A percentile compares a stretch with the other conserved stretches of the same genome.
phyloP scores from a whole-genome alignment of 306 rosid genomes.

The Phaseolus lunatus region DNA sequence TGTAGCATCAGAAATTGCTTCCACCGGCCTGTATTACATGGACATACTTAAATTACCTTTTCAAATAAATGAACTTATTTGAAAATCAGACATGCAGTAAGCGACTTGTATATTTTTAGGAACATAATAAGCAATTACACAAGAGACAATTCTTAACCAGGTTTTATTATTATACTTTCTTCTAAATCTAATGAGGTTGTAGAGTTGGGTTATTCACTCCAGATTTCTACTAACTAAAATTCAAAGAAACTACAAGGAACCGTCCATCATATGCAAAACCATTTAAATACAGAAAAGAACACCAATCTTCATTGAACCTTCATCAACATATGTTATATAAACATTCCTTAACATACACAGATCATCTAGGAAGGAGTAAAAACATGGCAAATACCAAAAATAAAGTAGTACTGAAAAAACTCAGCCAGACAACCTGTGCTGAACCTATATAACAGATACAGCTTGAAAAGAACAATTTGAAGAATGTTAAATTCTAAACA shows the following conservation, averaged over 20 bases:
- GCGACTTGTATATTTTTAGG: slow-evolving; percentile 13
- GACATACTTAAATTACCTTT: neutral
- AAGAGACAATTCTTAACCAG: slow-evolving; percentile 26
- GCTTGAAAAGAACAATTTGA: slow-evolving; percentile 3
- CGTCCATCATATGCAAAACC: slow-evolving; percentile 27
- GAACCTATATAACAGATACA: slow-evolving; percentile 4
- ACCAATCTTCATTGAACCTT: slow-evolving; percentile 30
- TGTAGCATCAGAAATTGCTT: slow-evolving; percentile 9
- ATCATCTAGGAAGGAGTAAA: slow-evolving; percentile 9
- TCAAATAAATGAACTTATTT: neutral
- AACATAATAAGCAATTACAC: neutral
- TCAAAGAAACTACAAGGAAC: slow-evolving; percentile 23
- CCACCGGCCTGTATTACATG: slow-evolving; percentile 8
- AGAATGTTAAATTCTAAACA: slow-evolving; percentile 29
- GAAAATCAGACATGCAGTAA: neutral
- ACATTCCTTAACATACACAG: slow-evolving; percentile 14
- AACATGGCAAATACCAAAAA: neutral
- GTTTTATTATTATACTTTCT: slow-evolving; percentile 14
- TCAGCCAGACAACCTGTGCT: slow-evolving; percentile 9
- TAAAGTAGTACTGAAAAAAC: neutral
- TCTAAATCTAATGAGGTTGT: neutral
- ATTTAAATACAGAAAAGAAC: slow-evolving; percentile 8
- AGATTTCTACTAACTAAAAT: slow-evolving; percentile 13
- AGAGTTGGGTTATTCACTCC: neutral
- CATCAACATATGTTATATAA: neutral